Evolutionary conservation across 306 rosid genomes (phyloP).

Genomic region (Trifolium dubium): DNA sequence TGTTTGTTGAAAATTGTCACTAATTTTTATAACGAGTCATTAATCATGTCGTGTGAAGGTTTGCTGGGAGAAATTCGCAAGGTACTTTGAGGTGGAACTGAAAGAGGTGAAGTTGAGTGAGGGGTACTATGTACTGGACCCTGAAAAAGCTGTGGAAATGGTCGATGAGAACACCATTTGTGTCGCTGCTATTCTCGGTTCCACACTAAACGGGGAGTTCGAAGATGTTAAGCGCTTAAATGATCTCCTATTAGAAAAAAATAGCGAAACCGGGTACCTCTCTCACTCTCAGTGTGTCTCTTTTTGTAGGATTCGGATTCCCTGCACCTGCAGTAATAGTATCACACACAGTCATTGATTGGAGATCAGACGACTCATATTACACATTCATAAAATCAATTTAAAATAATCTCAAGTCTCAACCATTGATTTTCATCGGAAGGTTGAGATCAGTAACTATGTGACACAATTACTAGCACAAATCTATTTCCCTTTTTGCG

Average conservation of each 20-base stretch:
- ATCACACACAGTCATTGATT: not conserved
- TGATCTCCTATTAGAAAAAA: slow-evolving; percentile 66
- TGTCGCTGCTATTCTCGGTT: slow-evolving; percentile 2
- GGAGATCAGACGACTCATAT: not conserved
- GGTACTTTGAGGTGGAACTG: slow-evolving; percentile 17
- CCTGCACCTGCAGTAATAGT: not conserved
- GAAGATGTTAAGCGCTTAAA: slow-evolving; percentile 83
- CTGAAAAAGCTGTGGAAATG: slow-evolving; percentile 5
- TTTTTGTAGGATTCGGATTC: not conserved
- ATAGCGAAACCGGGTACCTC: slow-evolving; percentile 71
- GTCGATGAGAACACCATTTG: slow-evolving; percentile 10
- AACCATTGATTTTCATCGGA: not conserved
- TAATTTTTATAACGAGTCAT: not conserved
- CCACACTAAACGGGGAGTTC: slow-evolving; percentile 83
- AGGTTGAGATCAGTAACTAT: not conserved
- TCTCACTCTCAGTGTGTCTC: not conserved
- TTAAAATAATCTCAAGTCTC: not conserved
- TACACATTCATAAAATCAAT: not conserved
- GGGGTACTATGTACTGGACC: not conserved
- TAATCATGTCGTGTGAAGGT: not conserved
- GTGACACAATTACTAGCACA: not conserved
- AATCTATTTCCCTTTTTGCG: no score
- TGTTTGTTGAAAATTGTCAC: not conserved
- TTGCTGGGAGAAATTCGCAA: slow-evolving; percentile 19
- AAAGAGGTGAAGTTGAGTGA: slow-evolving; percentile 2